These are phyloP conservation scores for Tricholoma matsutake DNA, from an alignment of 768 basidiomycete genomes.

Conservation along the genomic window DNA sequence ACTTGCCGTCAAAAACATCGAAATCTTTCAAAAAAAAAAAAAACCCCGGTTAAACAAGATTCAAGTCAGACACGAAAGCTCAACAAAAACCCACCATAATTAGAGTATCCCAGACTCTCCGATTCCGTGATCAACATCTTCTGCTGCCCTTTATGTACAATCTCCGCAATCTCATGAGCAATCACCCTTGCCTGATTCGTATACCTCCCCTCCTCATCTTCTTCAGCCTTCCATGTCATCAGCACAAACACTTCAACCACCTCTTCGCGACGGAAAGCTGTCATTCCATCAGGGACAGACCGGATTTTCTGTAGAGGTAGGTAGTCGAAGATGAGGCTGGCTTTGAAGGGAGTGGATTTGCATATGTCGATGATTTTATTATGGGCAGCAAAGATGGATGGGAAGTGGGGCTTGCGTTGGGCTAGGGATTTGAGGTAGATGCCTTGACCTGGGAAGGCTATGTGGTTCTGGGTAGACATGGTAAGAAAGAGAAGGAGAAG, in stretches of 20 bases:
- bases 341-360: not conserved
- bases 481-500: not conserved
- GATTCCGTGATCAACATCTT: slow-evolving; percentile 21
- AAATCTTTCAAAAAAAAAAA: not conserved
- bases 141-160: slow-evolving; percentile 19
- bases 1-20: slow-evolving; percentile 15
- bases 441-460: slow-evolving; percentile 12
- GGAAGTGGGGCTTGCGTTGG: slow-evolving; percentile 21
- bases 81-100: slow-evolving; percentile 37
- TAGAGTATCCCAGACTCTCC: slow-evolving; percentile 39
- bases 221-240: slow-evolving; percentile 30
- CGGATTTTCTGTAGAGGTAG: slow-evolving; percentile 36
- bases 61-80: not conserved
- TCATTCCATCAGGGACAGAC: slow-evolving; percentile 28
- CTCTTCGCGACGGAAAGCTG: slow-evolving; percentile 40
- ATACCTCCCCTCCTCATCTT: slow-evolving; percentile 26
- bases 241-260: slow-evolving; percentile 32
- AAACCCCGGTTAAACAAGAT: too few species aligned
- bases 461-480: not conserved
- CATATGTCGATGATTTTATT: slow-evolving; percentile 9
- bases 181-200: not conserved
- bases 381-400: slow-evolving; percentile 22
- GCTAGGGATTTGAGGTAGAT: slow-evolving; percentile 43
- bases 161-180: not conserved
- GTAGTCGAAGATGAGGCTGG: slow-evolving; percentile 40